Evolutionary conservation across 2,329 filamentous ascomycete species (phyloP), one percentile per base, ranked within the genome.

Genomic region (Saccharata proteae): DNA sequence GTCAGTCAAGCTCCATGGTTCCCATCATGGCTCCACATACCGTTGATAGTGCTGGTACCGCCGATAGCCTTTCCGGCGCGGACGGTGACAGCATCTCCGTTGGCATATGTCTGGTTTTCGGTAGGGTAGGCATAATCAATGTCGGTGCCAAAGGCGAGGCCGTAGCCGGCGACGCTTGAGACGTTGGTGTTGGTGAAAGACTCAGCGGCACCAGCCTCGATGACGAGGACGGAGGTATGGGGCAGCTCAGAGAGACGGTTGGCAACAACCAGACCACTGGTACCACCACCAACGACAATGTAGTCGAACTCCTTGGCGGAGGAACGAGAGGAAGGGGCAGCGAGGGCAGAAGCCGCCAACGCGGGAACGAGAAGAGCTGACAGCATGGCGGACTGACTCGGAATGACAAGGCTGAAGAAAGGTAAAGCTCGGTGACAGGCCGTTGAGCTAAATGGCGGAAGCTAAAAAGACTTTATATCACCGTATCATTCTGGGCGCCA

Each of bases 41-140:
- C 59, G 42, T 64, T 64, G 32, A 64, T 61, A 7, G 49, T 46
- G 11, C 54, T 59, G 3, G 57, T 58, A 5, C 59, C 62, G 25
- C 57, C 57, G 2, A 63, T 40, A 1, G 54, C 58, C 38, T 57
- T 63, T 3, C 58, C 60, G n/a, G 56, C 54, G 26, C 27, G 29
- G 11, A 30, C 20, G 20, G 37, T 37, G 27, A 21, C 37, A 18
- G 24, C 30, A 16, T 33, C 32, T 23, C 18, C 27, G 20, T 23
- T 47, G 3, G 43, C 51, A 44, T 57, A 57, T 16, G 43, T 51
- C 36, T 64, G 60, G 10, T 48, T 46, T 4, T 42, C 49, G 13
- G 52, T 59, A 32, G 47, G 35, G 26, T 60, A 63, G 2, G 44
- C 42, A 57, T 55, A 64, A 37, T 63, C 59, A 16, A 63, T 53